Base-by-base conservation (phyloP, 2,329 filamentous ascomycete species). In the Periglandula ipomoeae region DNA sequence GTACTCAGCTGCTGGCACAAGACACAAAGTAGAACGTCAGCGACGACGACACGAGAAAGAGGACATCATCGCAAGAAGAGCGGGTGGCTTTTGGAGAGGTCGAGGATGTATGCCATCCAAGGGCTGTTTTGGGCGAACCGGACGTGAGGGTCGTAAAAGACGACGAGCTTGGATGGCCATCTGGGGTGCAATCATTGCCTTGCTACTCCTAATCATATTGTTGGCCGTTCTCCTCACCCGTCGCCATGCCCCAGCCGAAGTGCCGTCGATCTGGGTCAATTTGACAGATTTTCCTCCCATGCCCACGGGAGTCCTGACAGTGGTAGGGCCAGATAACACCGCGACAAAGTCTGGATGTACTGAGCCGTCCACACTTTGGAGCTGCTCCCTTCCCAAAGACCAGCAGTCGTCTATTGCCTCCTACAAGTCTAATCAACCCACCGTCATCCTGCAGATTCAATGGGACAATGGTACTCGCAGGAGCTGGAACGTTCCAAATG, bases 281-380 rank as follows among this genome's bases (percentile, higher is more conserved):
- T 64, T 94, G 52, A 94, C 90, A 1, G 82, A 83, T 45, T 95
- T 87, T 56, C 90, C 90, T 17, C 85, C 89, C 0, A 87, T 96
- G 59, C 88, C 87, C 2, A 91, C 87, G 0, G 91, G 90, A 0
- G 76, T 91, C 17, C 75, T 87, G 52, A 94, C 88, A 0, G 76
- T 96, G 15, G 79, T 86, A 15, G 85, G 84, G 5, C 81, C 89
- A 0, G 78, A 87, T 56, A 81, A 85, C 44, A 76, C 77, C 0
- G 68, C 75, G 2, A 69, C 79, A n/a, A 76, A 80, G 47, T 79
- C 78, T 20, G 79, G 78, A 6, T 97, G 90, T 56, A 81, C 90
- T 4, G 70, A 74, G 7, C 85, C 85, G 1, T 73, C 80, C 9
- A 87, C 85, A 0, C 65, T 93, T 48, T 97, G 90, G 90, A 94